These are phyloP conservation scores for Calonectria pauciramosa DNA, from an alignment of 2,329 filamentous ascomycete genomes.

Conservation along the genomic window DNA sequence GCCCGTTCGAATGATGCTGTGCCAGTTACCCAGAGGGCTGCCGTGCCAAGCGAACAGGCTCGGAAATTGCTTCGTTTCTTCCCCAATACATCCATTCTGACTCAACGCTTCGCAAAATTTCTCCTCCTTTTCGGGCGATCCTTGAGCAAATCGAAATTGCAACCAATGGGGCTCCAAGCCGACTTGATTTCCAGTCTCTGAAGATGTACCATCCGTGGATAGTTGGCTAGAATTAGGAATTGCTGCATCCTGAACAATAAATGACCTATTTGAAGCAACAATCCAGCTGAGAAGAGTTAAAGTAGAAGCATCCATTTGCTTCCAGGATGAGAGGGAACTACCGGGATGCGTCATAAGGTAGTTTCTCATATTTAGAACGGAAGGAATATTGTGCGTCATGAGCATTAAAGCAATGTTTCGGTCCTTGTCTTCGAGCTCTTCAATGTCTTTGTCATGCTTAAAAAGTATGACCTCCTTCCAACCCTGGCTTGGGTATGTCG, in stretches of 20 bases:
- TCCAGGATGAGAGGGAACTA: conserved; percentile 57
- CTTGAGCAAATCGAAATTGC: conserved; percentile 91
- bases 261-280: conserved; percentile 89
- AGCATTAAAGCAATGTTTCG: conserved; percentile 53
- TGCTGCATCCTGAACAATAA: conserved; percentile 80
- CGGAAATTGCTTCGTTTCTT: conserved; percentile 62
- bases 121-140: conserved; percentile 87
- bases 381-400: conserved; percentile 71
- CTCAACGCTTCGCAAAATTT: conserved; percentile 77
- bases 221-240: conserved; percentile 36
- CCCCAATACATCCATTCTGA: conserved; percentile 48
- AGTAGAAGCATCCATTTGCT: conserved; percentile 74
- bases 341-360: conserved; percentile 59
- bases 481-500: background rate
- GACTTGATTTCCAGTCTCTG: conserved; percentile 58
- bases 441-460: conserved; percentile 42
- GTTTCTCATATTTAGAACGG: conserved; percentile 69
- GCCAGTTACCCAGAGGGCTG: conserved; percentile 84
- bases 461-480: conserved; percentile 42
- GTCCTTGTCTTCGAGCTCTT: conserved; percentile 27
- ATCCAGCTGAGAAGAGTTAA: conserved; percentile 86
- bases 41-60: conserved; percentile 93
- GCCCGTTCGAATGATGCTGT: conserved; percentile 87
- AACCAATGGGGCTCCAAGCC: conserved; percentile 75
- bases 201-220: background rate